Evolutionary conservation across 192 early-diverging fungal species (phyloP).

Genomic region (Blastocladiella britannica): DNA sequence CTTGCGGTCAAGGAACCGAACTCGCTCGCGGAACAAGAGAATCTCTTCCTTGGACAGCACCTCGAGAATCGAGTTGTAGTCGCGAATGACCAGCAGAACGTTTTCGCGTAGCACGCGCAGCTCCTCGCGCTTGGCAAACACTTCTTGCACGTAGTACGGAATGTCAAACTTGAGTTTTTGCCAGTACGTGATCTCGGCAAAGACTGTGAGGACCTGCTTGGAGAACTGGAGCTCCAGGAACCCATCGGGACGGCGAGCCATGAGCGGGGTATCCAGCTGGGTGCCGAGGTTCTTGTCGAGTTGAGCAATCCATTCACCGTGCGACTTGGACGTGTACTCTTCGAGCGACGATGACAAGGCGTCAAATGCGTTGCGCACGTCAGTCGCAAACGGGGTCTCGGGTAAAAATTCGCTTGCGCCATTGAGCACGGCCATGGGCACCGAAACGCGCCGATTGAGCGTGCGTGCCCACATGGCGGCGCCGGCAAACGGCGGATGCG

Average conservation of each 20-base stretch:
- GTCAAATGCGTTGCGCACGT: slow-evolving; percentile 33
- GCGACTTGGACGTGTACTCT: slow-evolving; percentile 36
- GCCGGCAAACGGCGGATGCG: slow-evolving; percentile 35
- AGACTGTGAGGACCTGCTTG: slow-evolving; percentile 25
- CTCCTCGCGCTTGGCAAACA: slow-evolving; percentile 36
- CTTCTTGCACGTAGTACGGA: slow-evolving; percentile 38
- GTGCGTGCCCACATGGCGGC: slow-evolving; percentile 37
- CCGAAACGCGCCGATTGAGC: slow-evolving; percentile 21
- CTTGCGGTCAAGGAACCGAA: slow-evolving; percentile 39
- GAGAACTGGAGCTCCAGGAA: slow-evolving; percentile 40
- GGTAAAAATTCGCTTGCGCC: slow-evolving; percentile 32
- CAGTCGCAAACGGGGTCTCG: slow-evolving; percentile 21
- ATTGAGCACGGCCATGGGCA: slow-evolving; percentile 18
- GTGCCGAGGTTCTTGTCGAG: slow-evolving; percentile 15
- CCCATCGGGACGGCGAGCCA: slow-evolving; percentile 15
- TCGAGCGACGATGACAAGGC: slow-evolving; percentile 23
- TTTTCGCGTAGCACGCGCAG: slow-evolving; percentile 34
- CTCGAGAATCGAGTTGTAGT: slow-evolving; percentile 41
- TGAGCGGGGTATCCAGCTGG: slow-evolving; percentile 23
- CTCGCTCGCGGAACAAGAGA: slow-evolving; percentile 31
- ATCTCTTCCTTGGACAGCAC: slow-evolving; percentile 29
- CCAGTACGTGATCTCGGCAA: slow-evolving; percentile 33
- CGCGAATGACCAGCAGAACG: slow-evolving; percentile 35
- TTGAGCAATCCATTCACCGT: slow-evolving; percentile 23
- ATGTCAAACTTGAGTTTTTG: slow-evolving; percentile 38